phyloP scores from a whole-genome alignment of 257 asterid species.

The Oldenlandia corymbosa region DNA sequence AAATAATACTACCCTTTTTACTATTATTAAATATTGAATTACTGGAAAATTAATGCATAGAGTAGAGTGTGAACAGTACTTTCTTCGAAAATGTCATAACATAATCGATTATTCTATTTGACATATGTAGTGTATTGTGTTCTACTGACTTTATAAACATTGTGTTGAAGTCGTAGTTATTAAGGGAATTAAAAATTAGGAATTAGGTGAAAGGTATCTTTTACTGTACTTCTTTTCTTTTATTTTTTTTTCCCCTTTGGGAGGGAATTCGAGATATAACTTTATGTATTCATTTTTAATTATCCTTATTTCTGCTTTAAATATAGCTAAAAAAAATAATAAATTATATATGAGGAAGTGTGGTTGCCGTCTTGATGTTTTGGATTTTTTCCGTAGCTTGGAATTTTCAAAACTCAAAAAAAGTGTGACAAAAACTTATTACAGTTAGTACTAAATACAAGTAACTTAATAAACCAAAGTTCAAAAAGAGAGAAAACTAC shows the following conservation, averaged over 20 bases:
- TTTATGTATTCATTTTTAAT: no score
- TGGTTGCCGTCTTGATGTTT: not conserved
- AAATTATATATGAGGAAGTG: not conserved
- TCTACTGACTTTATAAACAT: no score
- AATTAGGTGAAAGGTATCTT: slow-evolving; percentile 14
- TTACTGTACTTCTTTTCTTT: no score
- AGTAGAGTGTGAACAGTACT: no score
- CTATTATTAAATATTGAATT: no score
- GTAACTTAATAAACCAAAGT: not conserved
- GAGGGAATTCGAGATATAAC: slow-evolving; percentile 6
- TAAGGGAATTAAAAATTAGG: not conserved
- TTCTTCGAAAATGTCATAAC: no score
- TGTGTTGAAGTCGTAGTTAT: not conserved
- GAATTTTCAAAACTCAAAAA: slow-evolving; percentile 1
- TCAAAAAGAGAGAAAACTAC: not conserved
- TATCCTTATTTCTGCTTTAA: not conserved
- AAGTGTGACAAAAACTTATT: not conserved
- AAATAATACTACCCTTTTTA: no score
- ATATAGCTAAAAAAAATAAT: not conserved
- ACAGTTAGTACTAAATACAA: not conserved
- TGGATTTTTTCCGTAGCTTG: slow-evolving; percentile 8
- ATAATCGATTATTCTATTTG: no score
- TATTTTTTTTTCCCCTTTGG: no score
- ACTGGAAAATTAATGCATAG: no score
- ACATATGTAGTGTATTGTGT: no score